Evolutionary conservation across 768 basidiomycete genomes (phyloP).

Genomic region (Psilocybe tampanensis): DNA sequence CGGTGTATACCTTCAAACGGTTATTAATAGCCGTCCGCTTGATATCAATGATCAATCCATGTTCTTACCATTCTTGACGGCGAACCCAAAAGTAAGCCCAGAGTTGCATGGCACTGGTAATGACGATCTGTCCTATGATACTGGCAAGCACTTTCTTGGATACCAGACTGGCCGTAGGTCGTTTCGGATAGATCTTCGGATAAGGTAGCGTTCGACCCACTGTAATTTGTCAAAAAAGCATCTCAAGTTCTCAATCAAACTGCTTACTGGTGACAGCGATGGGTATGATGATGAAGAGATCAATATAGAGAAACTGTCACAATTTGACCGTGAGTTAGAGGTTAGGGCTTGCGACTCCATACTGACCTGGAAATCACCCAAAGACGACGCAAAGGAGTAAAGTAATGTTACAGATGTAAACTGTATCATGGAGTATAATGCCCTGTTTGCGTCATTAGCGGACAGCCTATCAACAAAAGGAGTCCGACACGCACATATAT

Average conservation of each 20-base stretch:
- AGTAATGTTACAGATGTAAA: conserved; percentile 97
- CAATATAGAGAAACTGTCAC: conserved; percentile 90
- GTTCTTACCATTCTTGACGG: conserved; percentile 73
- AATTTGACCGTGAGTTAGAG: conserved; percentile 13
- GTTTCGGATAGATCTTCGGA: conserved; percentile 81
- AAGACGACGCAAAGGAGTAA: conserved; percentile 94
- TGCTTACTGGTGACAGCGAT: conserved; percentile 92
- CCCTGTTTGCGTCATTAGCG: conserved; percentile 55
- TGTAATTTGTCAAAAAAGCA: conserved; percentile 32
- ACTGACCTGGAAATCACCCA: conserved; percentile 93
- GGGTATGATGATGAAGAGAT: conserved; percentile 97
- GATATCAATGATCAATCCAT: conserved; percentile 1
- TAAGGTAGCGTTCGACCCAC: conserved; percentile 96
- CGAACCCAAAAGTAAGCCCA: conserved; percentile 93
- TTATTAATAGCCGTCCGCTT: not conserved
- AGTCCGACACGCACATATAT: conserved; percentile 77
- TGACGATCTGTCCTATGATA: conserved; percentile 88
- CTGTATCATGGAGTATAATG: conserved; percentile 96
- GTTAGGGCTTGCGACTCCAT: conserved; percentile 2
- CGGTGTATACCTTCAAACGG: conserved; percentile 67
- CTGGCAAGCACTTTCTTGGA: conserved; percentile 94
- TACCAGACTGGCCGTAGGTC: conserved; percentile 94
- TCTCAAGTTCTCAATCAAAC: not conserved
- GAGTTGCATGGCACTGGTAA: conserved; percentile 81
- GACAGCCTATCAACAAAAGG: not conserved